A percentile compares a stretch with the other conserved stretches of the same genome.
These are phyloP conservation scores for Parsonsia alboflavescens DNA, from an alignment of 257 asterid species.

Conservation along the genomic window DNA sequence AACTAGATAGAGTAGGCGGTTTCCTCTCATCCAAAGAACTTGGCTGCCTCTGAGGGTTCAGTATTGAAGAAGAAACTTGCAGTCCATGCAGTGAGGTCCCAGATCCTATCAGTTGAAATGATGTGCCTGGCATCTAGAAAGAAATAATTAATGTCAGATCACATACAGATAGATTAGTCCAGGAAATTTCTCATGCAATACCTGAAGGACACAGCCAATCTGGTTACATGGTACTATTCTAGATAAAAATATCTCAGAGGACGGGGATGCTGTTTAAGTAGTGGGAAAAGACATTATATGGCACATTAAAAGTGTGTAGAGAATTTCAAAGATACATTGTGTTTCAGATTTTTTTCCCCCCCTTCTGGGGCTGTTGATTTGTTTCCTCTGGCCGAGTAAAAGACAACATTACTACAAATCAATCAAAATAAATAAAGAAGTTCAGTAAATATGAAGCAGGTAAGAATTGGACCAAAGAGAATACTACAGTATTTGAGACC, in stretches of 20 bases:
- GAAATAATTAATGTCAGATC: not conserved
- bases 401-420: not conserved
- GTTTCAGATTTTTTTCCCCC: no score
- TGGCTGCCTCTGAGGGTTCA: conserved; percentile 50
- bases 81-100: conserved; percentile 43
- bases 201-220: no score
- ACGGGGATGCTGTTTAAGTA: not conserved
- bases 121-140: conserved; percentile 40
- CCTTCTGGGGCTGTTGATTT: not conserved
- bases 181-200: not conserved
- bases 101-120: conserved; percentile 51
- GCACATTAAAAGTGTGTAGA: not conserved
- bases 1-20: conserved; percentile 41
- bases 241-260: not conserved
- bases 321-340: not conserved
- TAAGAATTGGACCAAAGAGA: not conserved
- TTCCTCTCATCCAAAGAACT: conserved; percentile 71
- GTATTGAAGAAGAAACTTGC: conserved; percentile 51
- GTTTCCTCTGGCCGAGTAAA: not conserved
- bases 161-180: not conserved
- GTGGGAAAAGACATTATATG: not conserved
- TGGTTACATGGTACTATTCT: not conserved
- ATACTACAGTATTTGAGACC: no score
- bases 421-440: not conserved
- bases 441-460: not conserved